Conservation (phyloP, 257 asterid genomes). For the Marsdenia floribunda region DNA sequence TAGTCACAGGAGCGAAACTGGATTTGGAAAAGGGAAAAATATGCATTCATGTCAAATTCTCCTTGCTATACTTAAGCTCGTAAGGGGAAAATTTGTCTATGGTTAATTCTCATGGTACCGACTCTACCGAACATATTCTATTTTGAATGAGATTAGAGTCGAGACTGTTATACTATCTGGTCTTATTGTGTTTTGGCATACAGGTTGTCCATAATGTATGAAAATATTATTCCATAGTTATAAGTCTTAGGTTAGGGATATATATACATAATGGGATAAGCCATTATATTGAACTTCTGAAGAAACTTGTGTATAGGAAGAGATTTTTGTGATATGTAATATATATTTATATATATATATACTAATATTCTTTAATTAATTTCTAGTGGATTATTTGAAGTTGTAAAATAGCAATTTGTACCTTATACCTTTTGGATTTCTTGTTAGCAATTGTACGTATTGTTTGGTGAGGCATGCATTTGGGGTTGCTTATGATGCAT, state of each 20-base stretch:
- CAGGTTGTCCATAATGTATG: no score
- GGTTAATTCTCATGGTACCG: no score
- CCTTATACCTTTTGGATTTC: no score
- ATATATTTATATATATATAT: no score
- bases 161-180: no score
- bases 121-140: no score
- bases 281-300: not conserved
- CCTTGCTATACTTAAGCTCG: slow-evolving; percentile 48
- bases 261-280: not conserved
- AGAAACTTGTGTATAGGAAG: not conserved
- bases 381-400: no score
- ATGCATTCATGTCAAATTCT: slow-evolving; percentile 66
- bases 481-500: slow-evolving; percentile 7
- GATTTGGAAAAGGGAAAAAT: slow-evolving; percentile 74
- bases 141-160: no score
- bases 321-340: not conserved
- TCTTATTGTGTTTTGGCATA: not conserved
- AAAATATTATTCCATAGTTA: not conserved
- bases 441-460: no score
- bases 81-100: not conserved
- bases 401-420: no score
- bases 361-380: no score
- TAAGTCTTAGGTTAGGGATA: not conserved
- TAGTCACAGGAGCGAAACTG: slow-evolving; percentile 78
- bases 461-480: no score